Base-by-base conservation (phyloP, 306 rosid genomes). In the Vigna hirtella region DNA sequence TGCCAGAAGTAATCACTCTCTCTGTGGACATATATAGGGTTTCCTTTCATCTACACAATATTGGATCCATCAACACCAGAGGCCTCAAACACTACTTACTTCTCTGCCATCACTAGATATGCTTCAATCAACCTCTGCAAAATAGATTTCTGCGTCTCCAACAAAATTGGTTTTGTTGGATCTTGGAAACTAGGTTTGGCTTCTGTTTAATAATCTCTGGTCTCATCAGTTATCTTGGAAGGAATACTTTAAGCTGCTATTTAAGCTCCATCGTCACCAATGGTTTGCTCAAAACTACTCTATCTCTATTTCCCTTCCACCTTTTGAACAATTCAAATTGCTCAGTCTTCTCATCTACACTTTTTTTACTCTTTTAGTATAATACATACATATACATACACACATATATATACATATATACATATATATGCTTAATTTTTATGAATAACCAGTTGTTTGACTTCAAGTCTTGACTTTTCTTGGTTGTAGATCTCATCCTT, bases 101-200 rank as follows among this genome's bases (percentile, higher is more conserved):
- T 81, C 59, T 52, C 74, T 57, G 12, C 36, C 74, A 70, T 17
- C 70, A 62, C 16, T 9, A 48, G 24, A 58, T 48, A 49, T 18
- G 53, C 20, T 59, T 61, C 45, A 26, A 20, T 80, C 57, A 77
- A 5, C 42, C 57, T 84, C 71, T 77, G 42, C 78, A 81, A 68
- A 77, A 73, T 55, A 73, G 62, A 62, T 80, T 72, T 38, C 38
- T 36, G 63, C 22, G 62, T 73, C 72, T 70, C 18, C 59, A 58
- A 58, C 75, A 34, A 47, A 38, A 18, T 79, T 63, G 55, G 76
- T 34, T 70, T 32, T 13, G 40, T 77, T 42, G 34, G 79, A 73
- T 85, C 84, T 70, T 78, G 72, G 74, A 64, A 64, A 67, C 78
- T 69, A 78, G 59, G 13, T 22, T 63, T 81, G 70, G 78, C 65